These are phyloP conservation scores for Pleurotus salmoneostramineus DNA, from an alignment of 768 basidiomycete species.

Conservation along the genomic window DNA sequence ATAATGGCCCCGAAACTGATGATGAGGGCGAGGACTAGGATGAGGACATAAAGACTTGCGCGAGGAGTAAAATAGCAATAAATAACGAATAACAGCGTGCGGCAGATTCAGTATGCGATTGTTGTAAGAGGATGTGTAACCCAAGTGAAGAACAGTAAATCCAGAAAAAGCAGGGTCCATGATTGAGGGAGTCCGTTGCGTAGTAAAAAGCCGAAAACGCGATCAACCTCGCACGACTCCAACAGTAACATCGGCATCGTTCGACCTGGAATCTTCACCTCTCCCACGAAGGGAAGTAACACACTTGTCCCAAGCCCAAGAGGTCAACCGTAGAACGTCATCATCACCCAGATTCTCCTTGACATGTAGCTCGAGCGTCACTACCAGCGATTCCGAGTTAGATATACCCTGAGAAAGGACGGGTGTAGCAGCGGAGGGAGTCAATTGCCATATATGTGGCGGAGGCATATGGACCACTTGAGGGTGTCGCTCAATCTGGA, in stretches of 20 bases:
- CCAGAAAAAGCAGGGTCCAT: background rate
- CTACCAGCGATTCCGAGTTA: conserved; percentile 44
- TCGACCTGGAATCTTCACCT: conserved; percentile 30
- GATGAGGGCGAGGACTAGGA: background rate
- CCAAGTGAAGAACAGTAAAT: background rate
- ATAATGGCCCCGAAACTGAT: background rate
- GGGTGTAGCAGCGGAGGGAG: conserved; percentile 33
- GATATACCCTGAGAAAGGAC: background rate
- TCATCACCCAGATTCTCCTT: conserved; percentile 59
- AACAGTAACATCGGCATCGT: conserved; percentile 65
- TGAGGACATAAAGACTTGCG: background rate
- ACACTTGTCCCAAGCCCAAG: conserved; percentile 73
- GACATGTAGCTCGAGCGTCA: conserved; percentile 81
- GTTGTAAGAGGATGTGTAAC: too few species aligned
- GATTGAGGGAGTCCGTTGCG: background rate
- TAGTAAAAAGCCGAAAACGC: background rate
- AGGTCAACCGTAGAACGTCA: conserved; percentile 68
- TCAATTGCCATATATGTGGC: conserved; percentile 88
- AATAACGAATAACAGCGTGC: background rate
- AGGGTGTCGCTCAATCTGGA: conserved; percentile 78
- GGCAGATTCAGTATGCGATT: too few species aligned
- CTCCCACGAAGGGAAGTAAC: conserved; percentile 42
- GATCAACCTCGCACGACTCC: conserved; percentile 61
- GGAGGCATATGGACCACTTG: conserved; percentile 79
- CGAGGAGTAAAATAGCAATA: background rate